Percentiles rank a stretch among this genome's conserved stretches.
phyloP scores from a whole-genome alignment of 768 basidiomycete genomes.

The Boletus reticuloceps region DNA sequence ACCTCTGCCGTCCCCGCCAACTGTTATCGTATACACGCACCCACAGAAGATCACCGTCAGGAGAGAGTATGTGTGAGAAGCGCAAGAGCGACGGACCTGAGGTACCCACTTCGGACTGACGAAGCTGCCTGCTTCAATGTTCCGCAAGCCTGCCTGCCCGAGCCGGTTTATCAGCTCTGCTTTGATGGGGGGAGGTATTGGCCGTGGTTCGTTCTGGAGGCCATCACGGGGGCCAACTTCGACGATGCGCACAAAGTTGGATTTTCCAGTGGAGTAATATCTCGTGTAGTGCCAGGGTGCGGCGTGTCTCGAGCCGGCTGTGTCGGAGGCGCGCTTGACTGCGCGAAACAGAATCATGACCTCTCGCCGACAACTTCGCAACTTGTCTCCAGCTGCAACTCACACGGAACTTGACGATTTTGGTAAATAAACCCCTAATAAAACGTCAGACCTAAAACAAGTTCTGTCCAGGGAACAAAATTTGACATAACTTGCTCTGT shows the following conservation, averaged over 20 bases:
- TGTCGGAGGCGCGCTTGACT: neutral
- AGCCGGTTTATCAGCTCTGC: conserved; percentile 78
- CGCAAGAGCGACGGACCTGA: conserved; percentile 46
- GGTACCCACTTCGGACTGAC: conserved; percentile 94
- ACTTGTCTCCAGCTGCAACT: neutral
- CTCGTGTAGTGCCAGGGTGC: neutral
- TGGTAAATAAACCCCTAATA: conserved; percentile 7
- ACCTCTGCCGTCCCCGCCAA: conserved; percentile 88
- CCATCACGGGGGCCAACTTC: conserved; percentile 93
- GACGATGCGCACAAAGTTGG: conserved; percentile 51
- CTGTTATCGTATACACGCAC: conserved; percentile 35
- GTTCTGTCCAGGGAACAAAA: too few relatives aligned
- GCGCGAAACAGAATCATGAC: conserved; percentile 12
- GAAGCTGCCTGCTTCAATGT: conserved; percentile 85
- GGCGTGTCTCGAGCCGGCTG: neutral
- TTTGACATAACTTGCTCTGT: too few relatives aligned
- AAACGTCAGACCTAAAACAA: neutral
- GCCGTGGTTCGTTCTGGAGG: conserved; percentile 81
- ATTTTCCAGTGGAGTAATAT: conserved; percentile 4
- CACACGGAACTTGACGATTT: neutral
- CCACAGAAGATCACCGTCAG: neutral
- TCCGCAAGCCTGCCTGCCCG: conserved; percentile 59
- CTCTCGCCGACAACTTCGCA: too few relatives aligned
- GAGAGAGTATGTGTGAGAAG: neutral
- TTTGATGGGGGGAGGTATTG: conserved; percentile 72